Evolutionary conservation across 2,329 filamentous ascomycete genomes (phyloP), one percentile per base, ranked within the genome.

Genomic region (Talaromyces sp.): DNA sequence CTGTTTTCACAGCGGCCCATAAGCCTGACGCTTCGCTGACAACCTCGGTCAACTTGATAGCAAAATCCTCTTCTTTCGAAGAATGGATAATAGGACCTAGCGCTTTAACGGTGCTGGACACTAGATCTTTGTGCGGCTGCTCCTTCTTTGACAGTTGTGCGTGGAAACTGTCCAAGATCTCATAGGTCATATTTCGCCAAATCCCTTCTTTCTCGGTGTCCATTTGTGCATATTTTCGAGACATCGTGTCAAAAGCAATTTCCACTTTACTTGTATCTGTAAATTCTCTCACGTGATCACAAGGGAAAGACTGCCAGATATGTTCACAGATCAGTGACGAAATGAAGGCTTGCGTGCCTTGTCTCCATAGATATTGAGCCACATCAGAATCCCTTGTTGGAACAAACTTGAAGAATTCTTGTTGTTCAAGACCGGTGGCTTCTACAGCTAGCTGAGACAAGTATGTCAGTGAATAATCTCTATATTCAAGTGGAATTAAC

Each of bases 401-500:
- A 27, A 56, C 54, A 27, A 56, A 56, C 31, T 56, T 56, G 34
- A 56, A 56, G 34, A 56, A 27, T 10, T 56, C 54, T 56, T 56
- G 54, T 34, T 56, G 23, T 56, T 44, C 54, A 14, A 56, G 34
- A 12, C 18, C 9, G 8, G 34, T 36, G 27, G 31, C 34, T 16
- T 56, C 54, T 14, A 56, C 34, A 10, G 54, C 16, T 12, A 1
- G 1, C 54, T 44, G 23, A 28, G 23, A 44, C 28, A n/a, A 36
- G 18, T 18, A 12, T 5, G 42, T 47, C 23, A 47, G 42, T 47
- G n/a, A 47, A 47, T 47, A 47, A 10, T 14, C 40, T 44, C 23
- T 23, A 47, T 47, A 23, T 47, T 47, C 42, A 47, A 47, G n/a
- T 23, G 30, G 3, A 27, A 23, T n/a, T 42, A 28, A 44, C 40